phyloP scores from a whole-genome alignment of 306 rosid species.

The Ormosia emarginata region DNA sequence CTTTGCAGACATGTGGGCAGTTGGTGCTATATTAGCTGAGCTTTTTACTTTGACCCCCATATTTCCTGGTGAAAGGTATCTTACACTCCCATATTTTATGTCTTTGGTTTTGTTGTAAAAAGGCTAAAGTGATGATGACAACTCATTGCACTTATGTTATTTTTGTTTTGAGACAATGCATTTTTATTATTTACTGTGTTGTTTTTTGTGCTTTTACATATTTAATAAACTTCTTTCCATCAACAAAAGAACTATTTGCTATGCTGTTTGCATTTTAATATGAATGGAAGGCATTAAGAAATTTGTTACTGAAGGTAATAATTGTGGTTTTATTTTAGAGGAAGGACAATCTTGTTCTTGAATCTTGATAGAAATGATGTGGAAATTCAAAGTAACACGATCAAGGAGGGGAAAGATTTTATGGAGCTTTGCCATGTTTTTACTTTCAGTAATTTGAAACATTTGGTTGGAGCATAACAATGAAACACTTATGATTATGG shows the following conservation, averaged over 20 bases:
- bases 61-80: constrained; percentile 89
- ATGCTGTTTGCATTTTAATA: neutral
- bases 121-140: constrained; percentile 6
- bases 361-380: neutral
- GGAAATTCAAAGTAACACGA: neutral
- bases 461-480: neutral
- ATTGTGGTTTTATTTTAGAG: neutral
- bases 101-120: constrained; percentile 13
- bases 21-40: constrained; percentile 83
- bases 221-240: neutral
- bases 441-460: constrained; percentile 8
- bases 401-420: neutral
- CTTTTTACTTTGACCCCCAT: constrained; percentile 78
- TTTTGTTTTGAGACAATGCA: neutral
- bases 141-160: neutral
- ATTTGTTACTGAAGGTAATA: neutral
- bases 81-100: constrained; percentile 6
- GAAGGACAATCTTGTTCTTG: neutral
- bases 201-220: neutral
- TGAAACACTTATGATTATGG: constrained; percentile 3
- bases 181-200: neutral
- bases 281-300: neutral
- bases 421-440: neutral
- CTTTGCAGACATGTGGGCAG: constrained; percentile 88
- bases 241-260: neutral